These are phyloP conservation scores for Apodospora peruviana DNA, from an alignment of 495 filamentous ascomycete genomes.

Conservation along the genomic window DNA sequence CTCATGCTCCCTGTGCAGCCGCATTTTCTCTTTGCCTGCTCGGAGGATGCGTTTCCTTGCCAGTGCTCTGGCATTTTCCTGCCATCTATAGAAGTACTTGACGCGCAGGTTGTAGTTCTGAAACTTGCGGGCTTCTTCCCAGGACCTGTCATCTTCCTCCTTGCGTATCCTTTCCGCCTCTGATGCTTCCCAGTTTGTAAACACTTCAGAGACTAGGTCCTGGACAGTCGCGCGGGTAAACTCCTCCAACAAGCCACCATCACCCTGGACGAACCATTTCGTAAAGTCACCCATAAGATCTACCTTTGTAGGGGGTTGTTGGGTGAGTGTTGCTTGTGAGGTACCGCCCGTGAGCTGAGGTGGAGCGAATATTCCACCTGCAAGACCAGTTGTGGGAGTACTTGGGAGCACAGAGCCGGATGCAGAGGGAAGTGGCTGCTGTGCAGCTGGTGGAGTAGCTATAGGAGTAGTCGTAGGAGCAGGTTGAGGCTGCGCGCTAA, in stretches of 20 bases:
- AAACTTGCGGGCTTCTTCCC: slow-evolving; percentile 32
- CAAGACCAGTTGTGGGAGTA: not conserved
- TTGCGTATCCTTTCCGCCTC: slow-evolving; percentile 28
- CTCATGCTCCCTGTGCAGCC: slow-evolving; percentile 21
- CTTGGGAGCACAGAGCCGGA: not conserved
- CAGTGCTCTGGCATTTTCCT: slow-evolving; percentile 27
- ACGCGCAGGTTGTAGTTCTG: slow-evolving; percentile 34
- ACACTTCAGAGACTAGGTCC: slow-evolving; percentile 26
- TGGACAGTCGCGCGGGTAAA: slow-evolving; percentile 31
- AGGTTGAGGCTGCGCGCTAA: not conserved
- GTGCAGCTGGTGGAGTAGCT: not conserved
- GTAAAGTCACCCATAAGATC: slow-evolving; percentile 37
- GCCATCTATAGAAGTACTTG: slow-evolving; percentile 47
- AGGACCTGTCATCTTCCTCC: slow-evolving; percentile 37
- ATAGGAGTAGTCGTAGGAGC: not conserved
- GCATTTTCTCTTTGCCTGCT: slow-evolving; percentile 26
- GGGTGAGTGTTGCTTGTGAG: not conserved
- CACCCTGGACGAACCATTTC: slow-evolving; percentile 41
- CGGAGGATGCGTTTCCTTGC: slow-evolving; percentile 28
- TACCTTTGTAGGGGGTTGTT: slow-evolving; percentile 5
- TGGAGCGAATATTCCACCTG: not conserved
- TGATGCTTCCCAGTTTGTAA: slow-evolving; percentile 25
- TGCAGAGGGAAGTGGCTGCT: not conserved
- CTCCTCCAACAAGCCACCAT: slow-evolving; percentile 36
- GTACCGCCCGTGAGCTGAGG: not conserved